Evolutionary conservation across 2,329 filamentous ascomycete genomes (phyloP), one percentile per base, ranked within the genome.

Genomic region (Bipolaris bicolor): DNA sequence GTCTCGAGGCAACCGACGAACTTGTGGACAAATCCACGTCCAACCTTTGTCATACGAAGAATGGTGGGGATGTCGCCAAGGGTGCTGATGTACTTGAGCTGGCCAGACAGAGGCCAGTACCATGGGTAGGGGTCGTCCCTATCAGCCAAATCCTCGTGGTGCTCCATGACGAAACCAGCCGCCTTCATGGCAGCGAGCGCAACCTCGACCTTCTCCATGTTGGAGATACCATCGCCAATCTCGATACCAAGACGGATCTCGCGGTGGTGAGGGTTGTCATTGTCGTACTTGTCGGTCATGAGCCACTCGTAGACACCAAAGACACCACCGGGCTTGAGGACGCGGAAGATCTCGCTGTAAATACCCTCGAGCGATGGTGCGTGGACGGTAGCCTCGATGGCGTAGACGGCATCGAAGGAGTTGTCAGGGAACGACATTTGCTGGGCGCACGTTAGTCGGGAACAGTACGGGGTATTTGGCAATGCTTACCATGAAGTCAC

Each of bases 261-360:
- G 66, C 92, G 90, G 82, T 98, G 95, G 71, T 88, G 83, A 1
- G 91, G 78, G 83, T 97, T 92, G 59, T 90, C 83, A 76, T 96
- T 94, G 81, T 98, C 90, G 79, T 97, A 99, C 22, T 88, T 82
- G 62, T 97, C 93, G 6, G 93, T 98, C 95, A 99, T 98, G 73
- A 98, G 84, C 95, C 95, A 98, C 80, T 99, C 95, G 80, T 98
- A 99, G 50, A 98, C 94, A 74, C 94, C 95, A 70, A 98, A 99
- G 49, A 92, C 83, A 77, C 95, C 94, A 59, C 95, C 95, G 18
- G 95, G 95, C 85, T 98, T 99, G 63, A 99, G 84, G 20, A 97
- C 93, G 46, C 91, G 90, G 86, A 89, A 93, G 72, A 98, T 98
- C 78, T 98, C 90, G 75, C 87, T 89, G 82, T 99, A 99, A 65